A percentile compares a stretch with the other conserved stretches of the same genome.
Evolutionary conservation across 139 green algal genomes (phyloP).

Genomic region (Chlamydomonas schloesseri): DNA sequence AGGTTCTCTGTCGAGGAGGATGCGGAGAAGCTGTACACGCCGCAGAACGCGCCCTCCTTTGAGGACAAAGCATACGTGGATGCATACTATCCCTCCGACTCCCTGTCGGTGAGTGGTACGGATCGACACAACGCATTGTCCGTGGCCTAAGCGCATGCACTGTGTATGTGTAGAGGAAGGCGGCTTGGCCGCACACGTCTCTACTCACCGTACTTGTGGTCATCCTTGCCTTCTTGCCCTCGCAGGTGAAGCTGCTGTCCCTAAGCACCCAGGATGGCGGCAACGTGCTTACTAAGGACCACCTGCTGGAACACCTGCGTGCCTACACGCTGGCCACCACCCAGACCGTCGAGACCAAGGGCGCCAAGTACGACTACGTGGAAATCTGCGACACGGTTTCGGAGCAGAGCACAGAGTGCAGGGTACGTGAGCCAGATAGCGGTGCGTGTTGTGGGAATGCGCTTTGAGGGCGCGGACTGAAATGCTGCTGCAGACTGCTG

Average conservation of each 20-base stretch:
- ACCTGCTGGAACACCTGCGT: slow-evolving; percentile 18
- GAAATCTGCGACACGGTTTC: background rate
- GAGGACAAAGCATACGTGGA: slow-evolving; percentile 35
- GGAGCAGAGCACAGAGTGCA: background rate
- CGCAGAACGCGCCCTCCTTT: slow-evolving; percentile 29
- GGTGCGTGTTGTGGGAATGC: too few species aligned
- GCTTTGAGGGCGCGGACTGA: too few species aligned
- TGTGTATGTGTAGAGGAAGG: too few species aligned
- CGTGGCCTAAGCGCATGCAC: too few species aligned
- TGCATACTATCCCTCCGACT: background rate
- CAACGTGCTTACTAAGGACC: slow-evolving; percentile 2
- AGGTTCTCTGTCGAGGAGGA: slow-evolving; percentile 36
- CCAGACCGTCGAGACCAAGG: background rate
- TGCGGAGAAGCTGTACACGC: slow-evolving; percentile 49
- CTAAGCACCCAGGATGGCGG: background rate
- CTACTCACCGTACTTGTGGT: too few species aligned
- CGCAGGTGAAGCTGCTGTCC: slow-evolving; percentile 1
- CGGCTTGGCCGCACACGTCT: too few species aligned
- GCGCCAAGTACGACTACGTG: background rate
- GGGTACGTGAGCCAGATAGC: too few species aligned
- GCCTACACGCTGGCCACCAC: background rate
- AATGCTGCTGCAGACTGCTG: too few species aligned
- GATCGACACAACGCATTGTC: too few species aligned
- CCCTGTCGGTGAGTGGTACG: background rate
- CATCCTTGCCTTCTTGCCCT: too few species aligned